Evolutionary conservation across 2,329 filamentous ascomycete species (phyloP), one percentile per base, ranked within the genome.

Genomic region (Fusarium poae): DNA sequence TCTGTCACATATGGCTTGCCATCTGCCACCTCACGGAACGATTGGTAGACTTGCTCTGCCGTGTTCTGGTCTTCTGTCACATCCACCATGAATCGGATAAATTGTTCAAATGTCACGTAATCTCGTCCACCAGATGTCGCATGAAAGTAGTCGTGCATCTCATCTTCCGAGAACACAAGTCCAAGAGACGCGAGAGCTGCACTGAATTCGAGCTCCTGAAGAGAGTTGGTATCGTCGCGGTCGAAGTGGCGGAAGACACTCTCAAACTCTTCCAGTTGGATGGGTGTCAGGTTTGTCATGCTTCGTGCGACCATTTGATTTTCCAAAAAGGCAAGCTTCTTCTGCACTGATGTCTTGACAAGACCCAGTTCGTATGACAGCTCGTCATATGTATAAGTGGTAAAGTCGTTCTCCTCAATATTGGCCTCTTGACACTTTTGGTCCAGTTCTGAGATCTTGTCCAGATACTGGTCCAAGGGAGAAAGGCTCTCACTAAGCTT

Each of bases 51-150:
- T 79, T 99, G 96, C 80, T 98, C 96, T 15, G 96, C 96, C 6
- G 94, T 97, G 79, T 99, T 97, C 82, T 99, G 96, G 77, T 99
- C 96, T 81, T 99, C 96, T 15, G 96, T 99, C 50, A 97, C 96
- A 73, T 97, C 93, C 48, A 99, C 96, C 96, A 99, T 99, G 85
- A 99, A 99, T 39, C 93, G 90, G 78, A 99, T 99, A 77, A 99
- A 99, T 80, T 98, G 95, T 82, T 99, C 96, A 77, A 99, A 99
- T 6, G 92, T 96, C 52, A 99, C 96, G 70, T 91, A 88, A 79
- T 90, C 91, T 70, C 84, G 87, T 35, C 89, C 93, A 37, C 88
- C 89, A 67, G 92, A 94, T n/a, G 94, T 97, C 55, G 95, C 92
- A 51, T 91, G 77, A 80, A 97, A 99, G 73, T 95, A 95, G 54